Base-by-base conservation (phyloP, 441 rosid genomes). In the Capsella rubella region DNA sequence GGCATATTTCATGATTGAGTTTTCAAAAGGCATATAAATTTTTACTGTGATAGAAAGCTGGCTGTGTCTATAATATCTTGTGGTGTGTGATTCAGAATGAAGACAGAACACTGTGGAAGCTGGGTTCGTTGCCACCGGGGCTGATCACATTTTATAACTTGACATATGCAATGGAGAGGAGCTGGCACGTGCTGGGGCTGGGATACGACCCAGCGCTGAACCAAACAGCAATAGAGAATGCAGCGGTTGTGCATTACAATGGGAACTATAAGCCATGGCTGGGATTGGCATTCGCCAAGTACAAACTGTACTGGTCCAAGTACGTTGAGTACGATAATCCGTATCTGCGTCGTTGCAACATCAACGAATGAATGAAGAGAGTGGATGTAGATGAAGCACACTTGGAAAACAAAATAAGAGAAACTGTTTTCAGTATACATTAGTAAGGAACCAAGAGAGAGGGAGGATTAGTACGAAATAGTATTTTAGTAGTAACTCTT, bases 261-360 rank as follows among this genome's bases (percentile, higher is more conserved):
- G 95, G 97, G 54, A 93, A 92, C 84, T 85, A 88, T 85, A 95
- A 92, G 87, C 99, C 98, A 18, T 95, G 98, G 99, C 84, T 95
- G 83, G 90, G 90, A 58, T 80, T 95, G 86, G 98, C 99, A 2
- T 73, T 89, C 9, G 69, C 89, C 75, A 93, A 91, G 84, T 93
- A 93, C 89, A 86, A 77, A 79, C 27, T 87, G 4, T 95, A 85
- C 79, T 95, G 99, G 97, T 88, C 97, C 51, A 90, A 78, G 82
- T 85, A 90, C 67, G 92, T 95, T 3, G 69, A 78, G 87, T 84
- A 49, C 64, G 89, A 88, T 79, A 92, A 89, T 78, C 87, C 85
- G 5, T 92, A 92, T 62, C 88, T 95, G 61, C 84, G 78, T 69
- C 80, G 45, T 50, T 95, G 97, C 84, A 64, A 90, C 82, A 80